A percentile compares a stretch with the other conserved stretches of the same genome.
Evolutionary conservation across 2,329 filamentous ascomycete genomes (phyloP).

Genomic region (Camillea tinctor): DNA sequence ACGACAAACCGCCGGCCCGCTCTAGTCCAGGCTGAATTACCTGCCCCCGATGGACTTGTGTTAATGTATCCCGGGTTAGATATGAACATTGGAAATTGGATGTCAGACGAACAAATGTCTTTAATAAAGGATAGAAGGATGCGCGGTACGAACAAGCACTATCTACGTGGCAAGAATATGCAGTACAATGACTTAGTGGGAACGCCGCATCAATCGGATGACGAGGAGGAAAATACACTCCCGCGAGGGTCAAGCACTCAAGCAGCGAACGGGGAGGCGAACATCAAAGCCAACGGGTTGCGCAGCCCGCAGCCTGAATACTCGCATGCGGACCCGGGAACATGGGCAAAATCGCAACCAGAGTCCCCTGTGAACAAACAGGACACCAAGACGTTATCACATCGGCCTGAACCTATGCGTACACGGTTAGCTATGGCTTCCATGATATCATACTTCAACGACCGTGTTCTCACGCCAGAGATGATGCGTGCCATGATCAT

Average conservation of each 20-base stretch:
- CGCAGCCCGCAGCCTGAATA: conserved; percentile 48
- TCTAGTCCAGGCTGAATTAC: conserved; percentile 59
- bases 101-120: conserved; percentile 97
- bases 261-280: conserved; percentile 15
- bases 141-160: conserved; percentile 73
- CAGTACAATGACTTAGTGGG: conserved; percentile 83
- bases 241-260: conserved; percentile 23
- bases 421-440: conserved; percentile 91
- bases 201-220: conserved; percentile 78
- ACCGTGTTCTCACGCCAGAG: conserved; percentile 89
- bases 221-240: conserved; percentile 57
- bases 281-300: conserved; percentile 15
- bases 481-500: conserved; percentile 99
- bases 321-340: conserved; percentile 46
- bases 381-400: conserved; percentile 37
- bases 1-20: conserved; percentile 55
- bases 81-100: conserved; percentile 98
- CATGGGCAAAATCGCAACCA: conserved; percentile 31
- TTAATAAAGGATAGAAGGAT: conserved; percentile 81
- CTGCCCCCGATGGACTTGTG: conserved; percentile 75
- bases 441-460: conserved; percentile 98
- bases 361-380: conserved; percentile 16
- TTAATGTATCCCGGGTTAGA: conserved; percentile 89
- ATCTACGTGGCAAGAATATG: conserved; percentile 81
- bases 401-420: conserved; percentile 60